Conservation (phyloP, 768 basidiomycete genomes). For the Candolleomyces aberdarensis region DNA sequence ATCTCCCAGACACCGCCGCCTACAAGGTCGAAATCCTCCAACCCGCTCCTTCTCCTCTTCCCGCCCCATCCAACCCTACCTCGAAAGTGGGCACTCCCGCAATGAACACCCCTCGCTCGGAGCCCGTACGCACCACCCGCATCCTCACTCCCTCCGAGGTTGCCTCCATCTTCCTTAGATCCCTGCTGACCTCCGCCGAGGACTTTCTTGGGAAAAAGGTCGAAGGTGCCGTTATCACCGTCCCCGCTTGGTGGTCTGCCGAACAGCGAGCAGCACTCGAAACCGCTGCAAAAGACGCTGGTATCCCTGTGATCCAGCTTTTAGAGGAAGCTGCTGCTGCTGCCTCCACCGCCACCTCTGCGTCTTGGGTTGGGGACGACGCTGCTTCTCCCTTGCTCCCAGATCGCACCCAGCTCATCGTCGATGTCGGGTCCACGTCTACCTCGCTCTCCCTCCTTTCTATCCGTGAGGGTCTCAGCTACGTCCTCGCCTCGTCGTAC, state of each 20-base stretch:
- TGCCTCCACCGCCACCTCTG: conserved; percentile 51
- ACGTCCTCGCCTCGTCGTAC: conserved; percentile 55
- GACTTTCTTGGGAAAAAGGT: conserved; percentile 86
- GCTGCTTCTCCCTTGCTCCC: conserved; percentile 22
- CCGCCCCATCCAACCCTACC: conserved; percentile 39
- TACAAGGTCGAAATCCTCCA: conserved; percentile 83
- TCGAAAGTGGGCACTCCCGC: conserved; percentile 59
- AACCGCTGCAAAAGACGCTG: conserved; percentile 75
- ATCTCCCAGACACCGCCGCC: conserved; percentile 66
- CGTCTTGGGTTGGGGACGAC: conserved; percentile 33
- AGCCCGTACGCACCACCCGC: conserved; percentile 63
- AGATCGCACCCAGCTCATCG: conserved; percentile 77
- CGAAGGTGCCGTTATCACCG: conserved; percentile 78
- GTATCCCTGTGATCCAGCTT: conserved; percentile 80
- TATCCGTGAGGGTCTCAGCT: conserved; percentile 70
- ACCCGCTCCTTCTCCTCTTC: conserved; percentile 69
- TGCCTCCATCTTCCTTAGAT: conserved; percentile 79
- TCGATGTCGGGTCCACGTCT: conserved; percentile 79
- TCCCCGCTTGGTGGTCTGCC: conserved; percentile 73
- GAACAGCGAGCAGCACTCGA: conserved; percentile 67
- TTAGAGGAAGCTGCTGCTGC: conserved; percentile 86
- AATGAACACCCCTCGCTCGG: conserved; percentile 71
- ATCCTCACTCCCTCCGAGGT: conserved; percentile 82
- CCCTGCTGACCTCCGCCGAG: conserved; percentile 81
- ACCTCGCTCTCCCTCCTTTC: conserved; percentile 68